A percentile compares a stretch with the other conserved stretches of the same genome.
These are phyloP conservation scores for Lentinula lateritia DNA, from an alignment of 768 basidiomycete species.

Conservation along the genomic window DNA sequence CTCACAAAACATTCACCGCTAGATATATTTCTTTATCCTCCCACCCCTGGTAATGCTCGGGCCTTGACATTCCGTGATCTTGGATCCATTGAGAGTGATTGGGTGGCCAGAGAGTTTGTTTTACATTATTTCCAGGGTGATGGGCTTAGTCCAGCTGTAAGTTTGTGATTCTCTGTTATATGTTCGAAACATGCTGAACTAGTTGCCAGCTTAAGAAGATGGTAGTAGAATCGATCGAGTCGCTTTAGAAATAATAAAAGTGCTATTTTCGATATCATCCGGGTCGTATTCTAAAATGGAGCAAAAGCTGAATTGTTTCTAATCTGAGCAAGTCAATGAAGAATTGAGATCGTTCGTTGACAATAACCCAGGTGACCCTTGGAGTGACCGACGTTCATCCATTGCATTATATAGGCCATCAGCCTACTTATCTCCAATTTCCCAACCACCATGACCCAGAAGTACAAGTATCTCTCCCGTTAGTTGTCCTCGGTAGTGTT, in stretches of 20 bases:
- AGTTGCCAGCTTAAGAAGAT: constrained; percentile 42
- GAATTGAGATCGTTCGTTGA: not conserved
- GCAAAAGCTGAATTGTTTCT: not conserved
- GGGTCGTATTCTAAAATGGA: not conserved
- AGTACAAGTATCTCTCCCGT: constrained; percentile 35
- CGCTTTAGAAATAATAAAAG: constrained; percentile 21
- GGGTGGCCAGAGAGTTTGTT: constrained; percentile 71
- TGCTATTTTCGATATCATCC: not conserved
- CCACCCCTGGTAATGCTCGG: constrained; percentile 44
- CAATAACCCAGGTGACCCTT: constrained; percentile 5
- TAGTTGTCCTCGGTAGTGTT: constrained; percentile 10
- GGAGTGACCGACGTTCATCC: not conserved
- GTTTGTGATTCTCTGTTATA: constrained; percentile 18
- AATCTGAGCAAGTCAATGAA: not conserved
- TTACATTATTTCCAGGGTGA: constrained; percentile 70
- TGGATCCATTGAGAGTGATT: constrained; percentile 65
- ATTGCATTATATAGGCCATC: not conserved
- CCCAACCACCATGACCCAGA: constrained; percentile 13
- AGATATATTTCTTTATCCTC: constrained; percentile 63
- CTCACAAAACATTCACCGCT: constrained; percentile 63
- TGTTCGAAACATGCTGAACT: not conserved
- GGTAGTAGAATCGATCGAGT: constrained; percentile 34
- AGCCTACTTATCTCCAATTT: constrained; percentile 3
- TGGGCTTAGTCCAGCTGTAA: constrained; percentile 66
- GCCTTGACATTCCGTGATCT: constrained; percentile 65